Base-by-base conservation (phyloP, 805 yeast genomes). In the Lachancea nothofagi region DNA sequence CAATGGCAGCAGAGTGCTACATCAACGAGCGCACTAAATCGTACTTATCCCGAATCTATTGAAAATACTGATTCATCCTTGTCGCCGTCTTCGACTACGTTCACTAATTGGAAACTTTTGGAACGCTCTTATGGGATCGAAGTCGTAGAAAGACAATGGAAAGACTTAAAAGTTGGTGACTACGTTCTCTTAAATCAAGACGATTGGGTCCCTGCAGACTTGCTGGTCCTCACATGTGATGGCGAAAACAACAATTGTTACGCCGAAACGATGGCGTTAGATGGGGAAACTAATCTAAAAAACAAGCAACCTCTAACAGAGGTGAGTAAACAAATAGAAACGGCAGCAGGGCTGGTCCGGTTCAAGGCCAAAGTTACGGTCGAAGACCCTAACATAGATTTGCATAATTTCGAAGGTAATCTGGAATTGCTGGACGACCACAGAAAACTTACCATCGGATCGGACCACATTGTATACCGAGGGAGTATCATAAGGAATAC, bases 211-310 rank as follows among this genome's bases (percentile, higher is more conserved):
- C 98, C 99, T 0, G 96, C 97, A 0, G 99, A 93, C 64, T 55
- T 93, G 2, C 57, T 93, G 2, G 51, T 93, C 2, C 55, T 93
- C 29, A 74, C 89, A 1, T 77, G 87, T 2, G 74, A 74, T 36
- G 79, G 78, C 3, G 60, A 62, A 27, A 76, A 78, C 27, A 74
- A 72, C 46, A 88, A 82, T 28, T 75, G 79, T 42, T 85, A 77
- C 48, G 78, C 89, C 14, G 99, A 93, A 60, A 93, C 99, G 1
- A 88, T 90, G 90, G 98, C 96, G 1, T 69, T 93, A 35, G 98
- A 93, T 62, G 99, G 99, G 36, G 98, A 93, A 61, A 93, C 97
- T 0, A 90, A 88, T 56, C 68, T 93, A 45, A 93, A 93, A 59
- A 71, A 84, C 6, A 79, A 77, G 50, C 64, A 66, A 14, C 84